A percentile compares a stretch with the other conserved stretches of the same genome.
Evolutionary conservation across 441 rosid genomes (phyloP).

Genomic region (Mallotus japonicus): DNA sequence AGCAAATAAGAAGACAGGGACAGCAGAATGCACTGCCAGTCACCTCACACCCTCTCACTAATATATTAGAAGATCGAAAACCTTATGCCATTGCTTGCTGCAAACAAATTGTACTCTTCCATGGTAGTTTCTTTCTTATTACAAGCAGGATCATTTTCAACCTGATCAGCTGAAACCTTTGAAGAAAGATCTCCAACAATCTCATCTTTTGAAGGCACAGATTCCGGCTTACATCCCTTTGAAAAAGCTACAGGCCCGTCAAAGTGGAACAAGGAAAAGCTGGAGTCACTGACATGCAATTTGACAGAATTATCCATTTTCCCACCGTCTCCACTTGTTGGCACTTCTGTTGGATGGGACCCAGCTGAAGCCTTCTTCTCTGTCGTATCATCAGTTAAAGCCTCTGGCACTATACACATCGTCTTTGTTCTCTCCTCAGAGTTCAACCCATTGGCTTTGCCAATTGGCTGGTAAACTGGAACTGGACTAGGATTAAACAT

Average conservation of each 20-base stretch:
- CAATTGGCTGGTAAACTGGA: constrained; percentile 56
- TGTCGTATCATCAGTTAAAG: constrained; percentile 29
- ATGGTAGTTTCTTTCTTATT: constrained; percentile 45
- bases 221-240: constrained; percentile 42
- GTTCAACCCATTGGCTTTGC: constrained; percentile 44
- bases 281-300: constrained; percentile 31
- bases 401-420: constrained; percentile 26
- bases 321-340: constrained; percentile 34
- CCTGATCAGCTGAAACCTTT: constrained; percentile 46
- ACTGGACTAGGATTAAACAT: constrained; percentile 44
- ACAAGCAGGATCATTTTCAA: constrained; percentile 44
- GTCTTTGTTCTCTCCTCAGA: constrained; percentile 40
- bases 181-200: constrained; percentile 46
- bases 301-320: constrained; percentile 33
- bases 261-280: constrained; percentile 88
- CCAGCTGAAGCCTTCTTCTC: constrained; percentile 31
- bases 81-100: constrained; percentile 59
- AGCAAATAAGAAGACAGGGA: constrained; percentile 39
- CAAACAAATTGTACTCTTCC: constrained; percentile 94
- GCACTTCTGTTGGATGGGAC: constrained; percentile 27
- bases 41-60: constrained; percentile 30
- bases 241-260: constrained; percentile 81
- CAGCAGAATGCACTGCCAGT: constrained; percentile 35
- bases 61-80: constrained; percentile 62
- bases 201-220: constrained; percentile 42